Evolutionary conservation across 1,284 basidiomycete species (phyloP).

Genomic region (Crepidotus sp.): DNA sequence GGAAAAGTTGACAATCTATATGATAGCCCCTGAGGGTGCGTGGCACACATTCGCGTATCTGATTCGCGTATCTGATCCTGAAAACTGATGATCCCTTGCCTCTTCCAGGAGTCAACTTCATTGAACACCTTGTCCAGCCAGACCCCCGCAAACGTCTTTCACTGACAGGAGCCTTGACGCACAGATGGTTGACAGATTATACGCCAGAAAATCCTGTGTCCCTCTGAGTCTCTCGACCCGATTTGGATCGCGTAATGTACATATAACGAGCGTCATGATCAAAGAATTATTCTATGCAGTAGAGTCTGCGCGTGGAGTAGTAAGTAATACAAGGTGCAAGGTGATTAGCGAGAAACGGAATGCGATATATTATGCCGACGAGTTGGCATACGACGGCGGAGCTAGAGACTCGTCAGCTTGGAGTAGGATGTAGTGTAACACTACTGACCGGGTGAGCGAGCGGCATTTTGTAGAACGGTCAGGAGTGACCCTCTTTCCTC

Average conservation of each 20-base stretch:
- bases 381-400: slow-evolving; percentile 32
- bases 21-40: slow-evolving; percentile 6
- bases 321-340: slow-evolving; percentile 3
- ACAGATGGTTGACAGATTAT: slow-evolving; percentile 6
- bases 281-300: slow-evolving; percentile 9
- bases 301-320: not conserved
- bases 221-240: not conserved
- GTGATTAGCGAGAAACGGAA: not conserved
- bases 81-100: not conserved
- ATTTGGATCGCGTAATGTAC: not conserved
- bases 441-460: slow-evolving; percentile 43
- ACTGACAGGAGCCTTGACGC: slow-evolving; percentile 5
- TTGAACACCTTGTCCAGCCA: slow-evolving; percentile 2
- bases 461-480: slow-evolving; percentile 47
- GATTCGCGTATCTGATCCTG: not conserved
- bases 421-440: not conserved
- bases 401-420: slow-evolving; percentile 21
- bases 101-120: slow-evolving; percentile 4
- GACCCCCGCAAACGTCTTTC: slow-evolving; percentile 10
- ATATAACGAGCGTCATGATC: not conserved
- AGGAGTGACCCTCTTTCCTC: slow-evolving; percentile 64
- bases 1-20: not conserved
- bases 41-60: too few relatives aligned
- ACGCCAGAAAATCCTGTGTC: not conserved
- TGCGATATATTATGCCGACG: slow-evolving; percentile 16